Base-by-base conservation (phyloP, 2,329 filamentous ascomycete genomes). In the Trichoderma aggressivum region DNA sequence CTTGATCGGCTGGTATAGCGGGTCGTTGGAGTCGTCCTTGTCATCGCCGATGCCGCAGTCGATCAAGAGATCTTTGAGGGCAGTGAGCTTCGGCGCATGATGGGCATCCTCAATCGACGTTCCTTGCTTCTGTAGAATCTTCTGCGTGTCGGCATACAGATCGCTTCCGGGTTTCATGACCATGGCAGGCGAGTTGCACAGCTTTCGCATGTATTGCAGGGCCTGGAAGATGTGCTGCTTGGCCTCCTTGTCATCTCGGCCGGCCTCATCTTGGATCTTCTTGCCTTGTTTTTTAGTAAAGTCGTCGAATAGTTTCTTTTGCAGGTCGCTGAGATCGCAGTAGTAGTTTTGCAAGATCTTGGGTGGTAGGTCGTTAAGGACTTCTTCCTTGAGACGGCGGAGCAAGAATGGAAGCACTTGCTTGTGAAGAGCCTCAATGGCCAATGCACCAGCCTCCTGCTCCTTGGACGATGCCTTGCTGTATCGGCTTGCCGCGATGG, bases 271-370 rank as follows among this genome's bases (percentile, higher is more conserved):
- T 56, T 92, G 90, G 39, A 99, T 88, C 74, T 93, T 92, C 81
- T 94, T 97, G 78, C 94, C 91, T 80, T 99, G 95, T 75, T 94
- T 97, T 86, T 92, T 97, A 26, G 91, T 92, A 80, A 99, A 99
- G 79, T 98, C 95, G 58, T 98, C 96, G 77, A 99, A 99, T 0
- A 99, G 88, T 80, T 93, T 97, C 84, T 91, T 92, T 81, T 99
- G 96, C 65, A 99, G 84, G 70, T 99, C 96, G 77, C 94, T 97
- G 21, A 97, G 90, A 78, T 99, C 96, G 81, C 96, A 99, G 83
- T 99, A 99, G 84, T 99, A 99, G 81, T 99, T 99, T 80, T 99
- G 96, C 65, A 99, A 84, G 77, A 99, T 99, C 89, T 99, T 99
- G 8, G 96, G 96, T 2, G 96, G 96, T 10, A 99, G 85, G 77